Conservation (phyloP, 495 filamentous ascomycete species). For the Tirmania nivea region DNA sequence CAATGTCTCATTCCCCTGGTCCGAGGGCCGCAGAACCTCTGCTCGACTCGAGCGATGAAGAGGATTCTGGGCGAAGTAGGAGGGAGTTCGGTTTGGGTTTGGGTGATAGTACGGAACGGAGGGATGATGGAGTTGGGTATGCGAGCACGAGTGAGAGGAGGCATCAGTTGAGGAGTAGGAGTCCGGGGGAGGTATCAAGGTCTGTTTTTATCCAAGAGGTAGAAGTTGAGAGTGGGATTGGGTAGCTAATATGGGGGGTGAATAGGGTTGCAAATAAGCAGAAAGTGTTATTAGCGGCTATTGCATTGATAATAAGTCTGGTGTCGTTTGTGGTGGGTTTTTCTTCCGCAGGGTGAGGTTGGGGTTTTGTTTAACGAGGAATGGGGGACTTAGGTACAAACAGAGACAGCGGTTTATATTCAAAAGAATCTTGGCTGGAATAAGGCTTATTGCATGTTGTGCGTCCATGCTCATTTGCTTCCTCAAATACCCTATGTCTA, state of each 20-base stretch:
- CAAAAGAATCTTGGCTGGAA: conserved; percentile 76
- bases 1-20: background rate
- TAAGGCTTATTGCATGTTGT: conserved; percentile 97
- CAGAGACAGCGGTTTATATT: conserved; percentile 83
- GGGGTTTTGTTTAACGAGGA: background rate
- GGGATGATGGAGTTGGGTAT: background rate
- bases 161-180: conserved; percentile 16
- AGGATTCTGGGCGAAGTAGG: background rate
- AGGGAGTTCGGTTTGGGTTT: too few relatives aligned
- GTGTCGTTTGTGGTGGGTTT: conserved; percentile 38
- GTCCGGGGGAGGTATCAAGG: conserved; percentile 7
- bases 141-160: conserved; percentile 1
- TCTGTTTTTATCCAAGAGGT: background rate
- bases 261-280: conserved; percentile 36
- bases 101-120: background rate
- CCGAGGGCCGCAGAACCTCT: background rate
- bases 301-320: conserved; percentile 61
- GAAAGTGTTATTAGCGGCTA: conserved; percentile 67
- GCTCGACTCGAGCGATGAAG: background rate
- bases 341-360: background rate
- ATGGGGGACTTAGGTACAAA: conserved; percentile 36
- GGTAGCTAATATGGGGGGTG: too few relatives aligned
- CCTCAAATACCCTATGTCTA: background rate
- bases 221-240: too few relatives aligned
- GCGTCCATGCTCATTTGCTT: conserved; percentile 6